phyloP scores from a whole-genome alignment of 129 eudicot species.

The Mikania micrantha region DNA sequence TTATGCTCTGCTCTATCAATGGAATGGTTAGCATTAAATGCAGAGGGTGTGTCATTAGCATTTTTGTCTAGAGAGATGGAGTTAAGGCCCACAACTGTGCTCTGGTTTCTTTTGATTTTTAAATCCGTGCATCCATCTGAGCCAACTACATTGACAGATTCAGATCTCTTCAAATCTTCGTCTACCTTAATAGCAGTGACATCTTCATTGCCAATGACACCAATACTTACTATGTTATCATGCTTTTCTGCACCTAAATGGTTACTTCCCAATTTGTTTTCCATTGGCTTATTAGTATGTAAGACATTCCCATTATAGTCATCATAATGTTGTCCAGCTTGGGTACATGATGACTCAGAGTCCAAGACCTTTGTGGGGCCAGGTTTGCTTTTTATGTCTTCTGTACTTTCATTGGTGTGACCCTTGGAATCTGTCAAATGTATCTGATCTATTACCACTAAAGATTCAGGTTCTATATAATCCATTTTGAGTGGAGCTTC shows the following conservation, averaged over 20 bases:
- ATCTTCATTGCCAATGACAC: slow-evolving; percentile 32
- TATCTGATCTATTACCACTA: slow-evolving; percentile 30
- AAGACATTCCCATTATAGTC: slow-evolving; percentile 39
- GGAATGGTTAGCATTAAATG: slow-evolving; percentile 17
- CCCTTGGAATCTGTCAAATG: slow-evolving; percentile 32
- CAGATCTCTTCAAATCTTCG: slow-evolving; percentile 27
- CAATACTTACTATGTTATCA: slow-evolving; percentile 5
- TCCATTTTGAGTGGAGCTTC: slow-evolving; percentile 27
- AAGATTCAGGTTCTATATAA: slow-evolving; percentile 22
- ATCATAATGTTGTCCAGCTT: slow-evolving; percentile 34
- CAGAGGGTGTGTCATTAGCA: slow-evolving; percentile 24
- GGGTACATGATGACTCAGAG: slow-evolving; percentile 62
- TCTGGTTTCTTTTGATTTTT: slow-evolving; percentile 32
- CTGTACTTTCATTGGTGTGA: slow-evolving; percentile 35
- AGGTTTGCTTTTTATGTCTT: slow-evolving; percentile 26
- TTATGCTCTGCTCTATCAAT: slow-evolving; percentile 30
- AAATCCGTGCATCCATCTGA: slow-evolving; percentile 17
- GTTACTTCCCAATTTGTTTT: slow-evolving; percentile 33
- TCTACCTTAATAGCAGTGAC: slow-evolving; percentile 25
- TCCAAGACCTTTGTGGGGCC: slow-evolving; percentile 39
- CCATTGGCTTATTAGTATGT: slow-evolving; percentile 34
- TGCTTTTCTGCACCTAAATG: slow-evolving; percentile 26
- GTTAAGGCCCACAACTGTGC: slow-evolving; percentile 28
- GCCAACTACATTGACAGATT: slow-evolving; percentile 28
- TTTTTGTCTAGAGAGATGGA: slow-evolving; percentile 19